Percentiles rank a stretch among this genome's conserved stretches.
Conservation (phyloP, 2,329 filamentous ascomycete genomes). For the Massarina eburnea region DNA sequence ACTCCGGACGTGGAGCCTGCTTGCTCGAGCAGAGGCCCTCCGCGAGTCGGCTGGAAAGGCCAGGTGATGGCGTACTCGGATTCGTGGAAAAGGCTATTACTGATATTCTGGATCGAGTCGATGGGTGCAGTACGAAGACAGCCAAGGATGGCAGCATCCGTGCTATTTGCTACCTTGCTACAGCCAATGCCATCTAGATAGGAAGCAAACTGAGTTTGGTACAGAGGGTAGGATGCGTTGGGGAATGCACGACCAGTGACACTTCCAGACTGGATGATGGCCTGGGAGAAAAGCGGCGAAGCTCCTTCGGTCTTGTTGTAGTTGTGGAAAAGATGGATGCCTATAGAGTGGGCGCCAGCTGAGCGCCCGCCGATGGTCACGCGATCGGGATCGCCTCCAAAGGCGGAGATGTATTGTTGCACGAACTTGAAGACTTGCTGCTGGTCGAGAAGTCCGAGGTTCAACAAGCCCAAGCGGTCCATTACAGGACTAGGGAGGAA, state of each 20-base stretch:
- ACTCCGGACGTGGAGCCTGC: constrained; percentile 41
- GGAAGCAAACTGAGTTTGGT: constrained; percentile 25
- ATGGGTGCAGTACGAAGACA: constrained; percentile 46
- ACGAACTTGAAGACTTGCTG: constrained; percentile 37
- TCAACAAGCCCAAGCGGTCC: constrained; percentile 27
- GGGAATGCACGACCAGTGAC: constrained; percentile 31
- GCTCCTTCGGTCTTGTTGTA: constrained; percentile 24
- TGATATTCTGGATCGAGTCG: constrained; percentile 38
- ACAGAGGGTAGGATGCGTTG: constrained; percentile 29
- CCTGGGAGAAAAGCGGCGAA: constrained; percentile 28
- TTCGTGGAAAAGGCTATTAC: constrained; percentile 35
- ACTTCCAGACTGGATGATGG: constrained; percentile 29
- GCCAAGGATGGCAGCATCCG: constrained; percentile 34
- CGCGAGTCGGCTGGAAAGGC: constrained; percentile 50
- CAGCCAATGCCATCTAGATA: constrained; percentile 22
- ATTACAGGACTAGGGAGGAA: constrained; percentile 28
- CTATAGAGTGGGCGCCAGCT: constrained; percentile 35
- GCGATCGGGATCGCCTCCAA: constrained; percentile 41
- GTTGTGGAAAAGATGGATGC: constrained; percentile 33
- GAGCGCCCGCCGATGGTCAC: constrained; percentile 44
- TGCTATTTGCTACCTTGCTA: constrained; percentile 17
- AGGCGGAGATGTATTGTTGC: constrained; percentile 41
- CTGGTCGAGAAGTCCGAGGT: constrained; percentile 30
- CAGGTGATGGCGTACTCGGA: constrained; percentile 45
- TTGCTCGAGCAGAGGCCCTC: constrained; percentile 48